These are phyloP conservation scores for Tuber microsphaerosporum DNA, from an alignment of 495 filamentous ascomycete genomes.

Conservation along the genomic window DNA sequence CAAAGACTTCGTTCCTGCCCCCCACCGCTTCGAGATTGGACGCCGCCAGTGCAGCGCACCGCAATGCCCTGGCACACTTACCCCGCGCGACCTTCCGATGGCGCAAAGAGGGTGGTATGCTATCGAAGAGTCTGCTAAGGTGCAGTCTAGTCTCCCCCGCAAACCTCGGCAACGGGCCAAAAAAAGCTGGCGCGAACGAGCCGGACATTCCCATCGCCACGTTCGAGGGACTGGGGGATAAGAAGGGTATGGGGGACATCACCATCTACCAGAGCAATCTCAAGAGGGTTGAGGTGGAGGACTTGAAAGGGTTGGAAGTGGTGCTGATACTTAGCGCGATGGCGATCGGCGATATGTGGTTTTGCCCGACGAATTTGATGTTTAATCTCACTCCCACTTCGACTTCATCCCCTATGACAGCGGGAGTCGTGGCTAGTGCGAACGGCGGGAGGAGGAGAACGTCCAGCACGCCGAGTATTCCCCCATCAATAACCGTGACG, in stretches of 20 bases:
- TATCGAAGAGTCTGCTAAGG: conserved; percentile 50
- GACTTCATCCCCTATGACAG: conserved; percentile 17
- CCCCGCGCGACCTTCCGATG: conserved; percentile 81
- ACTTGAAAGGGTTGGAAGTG: conserved; percentile 87
- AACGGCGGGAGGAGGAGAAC: conserved; percentile 43
- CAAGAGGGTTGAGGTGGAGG: conserved; percentile 82
- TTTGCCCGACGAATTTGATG: conserved; percentile 57
- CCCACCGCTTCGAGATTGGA: conserved; percentile 73
- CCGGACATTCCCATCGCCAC: conserved; percentile 89
- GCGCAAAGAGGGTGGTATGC: conserved; percentile 73
- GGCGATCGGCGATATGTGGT: conserved; percentile 81
- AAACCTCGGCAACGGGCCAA: conserved; percentile 33
- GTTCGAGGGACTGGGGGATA: conserved; percentile 60
- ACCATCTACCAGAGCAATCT: conserved; percentile 92
- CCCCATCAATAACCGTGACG: conserved; percentile 15
- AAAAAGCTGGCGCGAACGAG: conserved; percentile 69
- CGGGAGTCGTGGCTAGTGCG: conserved; percentile 25
- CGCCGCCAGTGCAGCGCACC: conserved; percentile 60
- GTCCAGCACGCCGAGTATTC: conserved; percentile 43
- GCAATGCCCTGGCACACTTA: conserved; percentile 58
- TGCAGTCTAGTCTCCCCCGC: conserved; percentile 32
- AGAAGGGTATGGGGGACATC: conserved; percentile 49
- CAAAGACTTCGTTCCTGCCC: conserved; percentile 70
- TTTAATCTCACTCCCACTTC: conserved; percentile 66
- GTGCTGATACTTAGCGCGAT: conserved; percentile 74